phyloP scores from a whole-genome alignment of 2,329 filamentous ascomycete species.

The Geosmithia morbida region DNA sequence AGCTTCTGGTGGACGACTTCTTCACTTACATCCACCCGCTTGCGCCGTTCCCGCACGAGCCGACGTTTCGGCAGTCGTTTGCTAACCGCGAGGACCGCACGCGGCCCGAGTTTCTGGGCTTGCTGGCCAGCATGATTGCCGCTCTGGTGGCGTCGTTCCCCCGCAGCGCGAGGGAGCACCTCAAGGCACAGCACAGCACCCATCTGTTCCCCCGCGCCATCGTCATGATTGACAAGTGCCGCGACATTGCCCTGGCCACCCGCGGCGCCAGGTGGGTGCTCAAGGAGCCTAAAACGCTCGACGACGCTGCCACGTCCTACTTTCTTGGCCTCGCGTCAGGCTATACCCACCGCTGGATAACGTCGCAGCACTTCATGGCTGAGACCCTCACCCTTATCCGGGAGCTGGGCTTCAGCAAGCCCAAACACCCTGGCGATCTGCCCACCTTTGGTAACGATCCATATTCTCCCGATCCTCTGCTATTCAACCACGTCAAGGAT shows the following conservation, averaged over 20 bases:
- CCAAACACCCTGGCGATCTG: constrained; percentile 25
- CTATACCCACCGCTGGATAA: constrained; percentile 53
- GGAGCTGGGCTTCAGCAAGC: constrained; percentile 50
- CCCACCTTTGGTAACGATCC: constrained; percentile 24
- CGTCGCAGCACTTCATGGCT: constrained; percentile 57
- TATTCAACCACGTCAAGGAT: constrained; percentile 55
- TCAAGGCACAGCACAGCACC: constrained; percentile 50
- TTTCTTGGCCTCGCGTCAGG: constrained; percentile 53
- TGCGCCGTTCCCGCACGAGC: constrained; percentile 65
- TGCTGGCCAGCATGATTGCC: constrained; percentile 63
- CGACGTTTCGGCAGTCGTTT: constrained; percentile 59
- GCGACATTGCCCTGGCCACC: constrained; percentile 52
- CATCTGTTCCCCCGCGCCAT: constrained; percentile 55
- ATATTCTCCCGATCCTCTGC: constrained; percentile 22
- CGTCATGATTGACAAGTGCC: constrained; percentile 55
- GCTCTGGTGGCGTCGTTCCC: constrained; percentile 64
- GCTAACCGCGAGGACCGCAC: constrained; percentile 50
- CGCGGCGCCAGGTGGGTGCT: constrained; percentile 39
- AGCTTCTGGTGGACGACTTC: constrained; percentile 64
- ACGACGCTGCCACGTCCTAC: constrained; percentile 58
- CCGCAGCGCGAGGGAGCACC: constrained; percentile 51
- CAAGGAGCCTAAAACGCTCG: constrained; percentile 31
- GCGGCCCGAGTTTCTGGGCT: constrained; percentile 51
- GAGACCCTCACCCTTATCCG: constrained; percentile 57
- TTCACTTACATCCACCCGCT: constrained; percentile 72